Conservation (phyloP, 192 early-diverging fungal genomes). For the Entomortierella parvispora region DNA sequence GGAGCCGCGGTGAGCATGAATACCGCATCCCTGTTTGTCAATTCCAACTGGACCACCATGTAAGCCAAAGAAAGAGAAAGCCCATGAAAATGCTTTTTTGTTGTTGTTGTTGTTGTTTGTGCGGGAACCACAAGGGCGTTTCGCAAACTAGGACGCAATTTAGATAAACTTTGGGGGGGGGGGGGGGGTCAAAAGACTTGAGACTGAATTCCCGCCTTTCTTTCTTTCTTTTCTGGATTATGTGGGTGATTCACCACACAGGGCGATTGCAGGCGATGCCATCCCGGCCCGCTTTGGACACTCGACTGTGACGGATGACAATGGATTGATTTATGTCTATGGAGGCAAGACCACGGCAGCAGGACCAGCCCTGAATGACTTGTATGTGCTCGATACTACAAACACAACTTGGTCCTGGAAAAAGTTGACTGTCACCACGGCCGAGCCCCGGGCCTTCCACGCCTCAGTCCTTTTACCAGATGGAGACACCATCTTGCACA, state of each 20-base stretch:
- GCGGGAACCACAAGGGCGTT: neutral
- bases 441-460: slow-evolving; percentile 39
- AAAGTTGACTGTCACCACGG: neutral
- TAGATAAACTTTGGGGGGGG: no score
- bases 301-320: neutral
- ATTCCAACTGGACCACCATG: slow-evolving; percentile 1
- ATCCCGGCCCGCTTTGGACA: slow-evolving; percentile 22
- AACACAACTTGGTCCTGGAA: slow-evolving; percentile 14
- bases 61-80: no score
- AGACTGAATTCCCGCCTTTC: neutral
- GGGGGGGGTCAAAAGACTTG: no score
- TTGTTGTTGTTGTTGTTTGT: no score
- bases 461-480: slow-evolving; percentile 18
- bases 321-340: slow-evolving; percentile 15
- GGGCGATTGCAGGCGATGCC: neutral
- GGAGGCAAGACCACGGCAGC: slow-evolving; percentile 7
- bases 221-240: neutral
- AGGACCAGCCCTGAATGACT: slow-evolving; percentile 4
- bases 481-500: slow-evolving; percentile 18
- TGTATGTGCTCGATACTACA: slow-evolving; percentile 12
- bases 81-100: neutral
- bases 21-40: neutral
- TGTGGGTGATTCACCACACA: neutral
- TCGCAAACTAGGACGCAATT: neutral
- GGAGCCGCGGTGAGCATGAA: slow-evolving; percentile 1